A percentile compares a stretch with the other conserved stretches of the same genome.
Evolutionary conservation across 2,329 filamentous ascomycete species (phyloP).

Genomic region (Didymosphaeria variabile): DNA sequence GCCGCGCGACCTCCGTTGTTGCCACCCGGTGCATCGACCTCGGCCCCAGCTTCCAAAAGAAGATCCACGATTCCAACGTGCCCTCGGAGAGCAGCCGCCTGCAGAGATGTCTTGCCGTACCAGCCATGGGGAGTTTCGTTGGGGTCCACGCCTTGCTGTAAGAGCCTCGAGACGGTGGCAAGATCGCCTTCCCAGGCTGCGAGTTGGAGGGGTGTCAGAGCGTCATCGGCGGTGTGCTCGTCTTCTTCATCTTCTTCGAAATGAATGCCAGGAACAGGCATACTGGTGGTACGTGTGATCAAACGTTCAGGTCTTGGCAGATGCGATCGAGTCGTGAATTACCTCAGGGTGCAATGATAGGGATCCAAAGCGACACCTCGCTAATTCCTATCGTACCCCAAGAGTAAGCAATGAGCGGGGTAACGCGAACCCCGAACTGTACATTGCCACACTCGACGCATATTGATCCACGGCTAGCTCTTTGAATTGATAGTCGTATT

Average conservation of each 20-base stretch:
- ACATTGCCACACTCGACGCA: no score
- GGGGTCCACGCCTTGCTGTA: neutral
- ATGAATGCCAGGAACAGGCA: conserved; percentile 6
- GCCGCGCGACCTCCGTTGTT: conserved; percentile 5
- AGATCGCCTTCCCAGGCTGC: neutral
- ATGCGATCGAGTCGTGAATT: neutral
- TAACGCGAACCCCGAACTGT: neutral
- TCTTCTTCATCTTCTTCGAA: neutral
- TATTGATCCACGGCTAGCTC: neutral
- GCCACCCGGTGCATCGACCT: conserved; percentile 2
- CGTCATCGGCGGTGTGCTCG: neutral
- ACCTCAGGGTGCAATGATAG: neutral
- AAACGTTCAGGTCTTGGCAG: neutral
- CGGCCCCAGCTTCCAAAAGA: neutral
- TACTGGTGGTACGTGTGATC: neutral
- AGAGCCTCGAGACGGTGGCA: neutral
- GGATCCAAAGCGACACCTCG: neutral
- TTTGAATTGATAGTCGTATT: neutral
- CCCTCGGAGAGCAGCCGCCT: conserved; percentile 5
- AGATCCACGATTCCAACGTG: neutral
- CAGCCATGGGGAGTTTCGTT: neutral
- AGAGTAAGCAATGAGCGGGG: neutral
- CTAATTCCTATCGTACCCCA: neutral
- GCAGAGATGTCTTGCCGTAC: conserved; percentile 9
- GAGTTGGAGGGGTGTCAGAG: conserved; percentile 8